phyloP scores from a whole-genome alignment of 805 yeast species.

The Dipodascus albidus region DNA sequence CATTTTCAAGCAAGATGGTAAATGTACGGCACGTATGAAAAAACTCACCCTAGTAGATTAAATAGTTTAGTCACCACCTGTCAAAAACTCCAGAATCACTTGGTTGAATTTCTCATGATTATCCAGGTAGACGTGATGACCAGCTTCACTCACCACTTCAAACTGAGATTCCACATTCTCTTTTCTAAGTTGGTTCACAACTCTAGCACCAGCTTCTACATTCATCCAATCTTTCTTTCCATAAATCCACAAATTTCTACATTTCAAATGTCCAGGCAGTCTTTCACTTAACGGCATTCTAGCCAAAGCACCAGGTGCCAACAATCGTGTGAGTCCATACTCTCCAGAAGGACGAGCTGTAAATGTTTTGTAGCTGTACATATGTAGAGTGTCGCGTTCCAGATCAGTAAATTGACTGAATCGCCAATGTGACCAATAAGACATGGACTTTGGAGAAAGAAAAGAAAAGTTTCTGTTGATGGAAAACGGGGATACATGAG shows the following conservation, averaged over 20 bases:
- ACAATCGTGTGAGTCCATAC: conserved; percentile 66
- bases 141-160: conserved; percentile 41
- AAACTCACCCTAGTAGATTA: too few species aligned
- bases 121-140: conserved; percentile 75
- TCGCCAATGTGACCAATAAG: conserved; percentile 79
- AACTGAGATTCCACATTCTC: too few species aligned
- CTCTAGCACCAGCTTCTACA: conserved; percentile 30
- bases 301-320: conserved; percentile 88
- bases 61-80: too few species aligned
- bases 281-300: conserved; percentile 53
- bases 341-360: conserved; percentile 85
- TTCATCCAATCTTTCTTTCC: conserved; percentile 72
- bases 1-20: too few species aligned
- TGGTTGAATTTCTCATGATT: conserved; percentile 44
- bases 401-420: conserved; percentile 42
- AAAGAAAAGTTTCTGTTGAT: conserved; percentile 65
- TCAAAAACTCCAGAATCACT: conserved; percentile 30
- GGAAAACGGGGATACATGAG: conserved; percentile 73
- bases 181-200: too few species aligned
- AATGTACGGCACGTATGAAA: too few species aligned
- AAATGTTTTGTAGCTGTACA: conserved; percentile 72
- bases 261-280: conserved; percentile 36
- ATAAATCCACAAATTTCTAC: conserved; percentile 71
- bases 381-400: conserved; percentile 48
- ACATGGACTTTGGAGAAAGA: conserved; percentile 68